These are phyloP conservation scores for Exsudoporus frostii DNA, from an alignment of 768 basidiomycete species.

Conservation along the genomic window DNA sequence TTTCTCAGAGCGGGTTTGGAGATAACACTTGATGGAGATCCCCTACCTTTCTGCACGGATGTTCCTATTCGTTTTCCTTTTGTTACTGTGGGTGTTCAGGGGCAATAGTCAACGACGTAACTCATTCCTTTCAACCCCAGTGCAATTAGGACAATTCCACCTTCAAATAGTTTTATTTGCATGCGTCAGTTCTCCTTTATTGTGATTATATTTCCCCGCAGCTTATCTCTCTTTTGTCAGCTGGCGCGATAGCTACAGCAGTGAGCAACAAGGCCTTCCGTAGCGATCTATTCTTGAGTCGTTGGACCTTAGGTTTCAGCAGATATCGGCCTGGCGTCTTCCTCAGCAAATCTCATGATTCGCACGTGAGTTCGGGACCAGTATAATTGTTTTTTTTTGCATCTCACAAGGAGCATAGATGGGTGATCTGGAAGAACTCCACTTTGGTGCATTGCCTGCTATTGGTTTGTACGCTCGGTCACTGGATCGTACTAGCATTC, in stretches of 20 bases:
- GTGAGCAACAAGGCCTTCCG: conserved; percentile 10
- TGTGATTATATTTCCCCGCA: neutral
- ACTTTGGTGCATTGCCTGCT: conserved; percentile 17
- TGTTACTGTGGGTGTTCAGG: conserved; percentile 12
- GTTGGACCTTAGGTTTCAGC: conserved; percentile 7
- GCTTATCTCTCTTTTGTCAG: conserved; percentile 10
- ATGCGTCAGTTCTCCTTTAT: conserved; percentile 15
- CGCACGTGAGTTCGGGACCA: conserved; percentile 21
- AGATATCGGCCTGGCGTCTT: conserved; percentile 14
- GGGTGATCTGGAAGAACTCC: conserved; percentile 27
- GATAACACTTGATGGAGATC: conserved; percentile 9
- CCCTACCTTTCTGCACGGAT: conserved; percentile 25
- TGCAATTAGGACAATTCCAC: neutral
- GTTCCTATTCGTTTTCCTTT: conserved; percentile 12
- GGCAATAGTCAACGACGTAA: neutral
- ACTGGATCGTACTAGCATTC: conserved; percentile 22
- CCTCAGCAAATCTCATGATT: conserved; percentile 28
- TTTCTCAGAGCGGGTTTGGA: neutral
- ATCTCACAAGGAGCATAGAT: conserved; percentile 14
- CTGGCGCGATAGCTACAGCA: neutral
- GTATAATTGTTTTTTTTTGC: neutral
- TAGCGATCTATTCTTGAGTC: neutral
- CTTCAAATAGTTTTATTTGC: conserved; percentile 1
- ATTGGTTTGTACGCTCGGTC: conserved; percentile 9
- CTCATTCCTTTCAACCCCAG: conserved; percentile 3